Percentiles rank a stretch among this genome's conserved stretches.
phyloP scores from a whole-genome alignment of 331 rosid species.

The Prunus yedoensis region DNA sequence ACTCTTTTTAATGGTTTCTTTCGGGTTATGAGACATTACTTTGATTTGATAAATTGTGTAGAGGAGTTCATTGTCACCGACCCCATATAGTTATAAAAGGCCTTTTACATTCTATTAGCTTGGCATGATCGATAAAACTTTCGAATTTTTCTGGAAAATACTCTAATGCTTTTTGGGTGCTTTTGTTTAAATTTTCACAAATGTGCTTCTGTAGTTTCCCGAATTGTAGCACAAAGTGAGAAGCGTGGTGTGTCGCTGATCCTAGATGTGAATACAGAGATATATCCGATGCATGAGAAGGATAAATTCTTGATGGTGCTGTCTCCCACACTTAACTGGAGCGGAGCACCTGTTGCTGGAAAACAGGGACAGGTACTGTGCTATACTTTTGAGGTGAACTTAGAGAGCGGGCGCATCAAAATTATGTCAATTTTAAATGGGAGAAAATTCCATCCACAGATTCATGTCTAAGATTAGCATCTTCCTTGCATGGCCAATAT shows the following conservation, averaged over 20 bases:
- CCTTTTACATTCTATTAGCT: background rate
- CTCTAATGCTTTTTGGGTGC: background rate
- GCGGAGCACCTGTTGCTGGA: conserved; percentile 29
- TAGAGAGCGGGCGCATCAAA: no score
- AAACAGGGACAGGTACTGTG: conserved; percentile 47
- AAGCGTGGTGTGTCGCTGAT: conserved; percentile 60
- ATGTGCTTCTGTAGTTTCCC: conserved; percentile 51
- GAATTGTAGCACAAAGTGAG: conserved; percentile 74
- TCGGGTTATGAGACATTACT: background rate
- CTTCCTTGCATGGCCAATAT: background rate
- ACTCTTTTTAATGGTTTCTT: background rate
- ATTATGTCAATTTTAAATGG: background rate
- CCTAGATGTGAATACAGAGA: conserved; percentile 76
- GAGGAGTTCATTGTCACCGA: background rate
- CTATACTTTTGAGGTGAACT: background rate
- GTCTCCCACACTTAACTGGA: conserved; percentile 68
- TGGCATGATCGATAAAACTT: background rate
- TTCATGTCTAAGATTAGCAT: conserved; percentile 3
- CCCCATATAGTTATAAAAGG: background rate
- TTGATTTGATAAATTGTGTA: background rate
- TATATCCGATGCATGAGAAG: conserved; percentile 61
- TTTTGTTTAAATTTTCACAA: background rate
- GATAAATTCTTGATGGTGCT: conserved; percentile 72
- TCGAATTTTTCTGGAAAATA: background rate
- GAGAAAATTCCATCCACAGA: background rate